phyloP scores from a whole-genome alignment of 2,329 filamentous ascomycete genomes.

The Lecanicillium sp. region DNA sequence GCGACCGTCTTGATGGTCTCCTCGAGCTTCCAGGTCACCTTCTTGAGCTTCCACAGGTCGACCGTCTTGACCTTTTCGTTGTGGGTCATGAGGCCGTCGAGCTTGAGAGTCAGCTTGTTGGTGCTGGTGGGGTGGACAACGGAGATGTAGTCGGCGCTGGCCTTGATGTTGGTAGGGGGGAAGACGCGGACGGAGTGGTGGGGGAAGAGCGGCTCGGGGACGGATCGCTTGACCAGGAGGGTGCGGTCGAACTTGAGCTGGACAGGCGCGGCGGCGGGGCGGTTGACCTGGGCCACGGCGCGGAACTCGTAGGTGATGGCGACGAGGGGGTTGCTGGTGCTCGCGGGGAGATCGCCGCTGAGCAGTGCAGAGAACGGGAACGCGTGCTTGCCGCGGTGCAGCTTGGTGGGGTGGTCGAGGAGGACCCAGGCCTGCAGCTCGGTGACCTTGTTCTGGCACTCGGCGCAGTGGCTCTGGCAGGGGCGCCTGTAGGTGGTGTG shows the following conservation, averaged over 20 bases:
- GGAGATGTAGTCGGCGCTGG: constrained; percentile 72
- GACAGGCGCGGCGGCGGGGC: constrained; percentile 24
- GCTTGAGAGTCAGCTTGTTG: constrained; percentile 71
- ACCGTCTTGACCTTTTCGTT: constrained; percentile 66
- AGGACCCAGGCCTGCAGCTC: constrained; percentile 78
- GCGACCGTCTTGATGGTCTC: constrained; percentile 77
- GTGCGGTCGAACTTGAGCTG: constrained; percentile 58
- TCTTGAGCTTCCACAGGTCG: constrained; percentile 79
- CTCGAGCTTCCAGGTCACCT: constrained; percentile 88
- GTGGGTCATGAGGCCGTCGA: constrained; percentile 75
- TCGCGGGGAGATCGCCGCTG: constrained; percentile 77
- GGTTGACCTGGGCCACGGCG: constrained; percentile 57
- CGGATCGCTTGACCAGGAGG: constrained; percentile 71
- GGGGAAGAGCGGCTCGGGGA: constrained; percentile 66
- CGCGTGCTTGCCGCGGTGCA: constrained; percentile 56
- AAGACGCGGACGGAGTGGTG: constrained; percentile 92
- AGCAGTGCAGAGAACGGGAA: constrained; percentile 89
- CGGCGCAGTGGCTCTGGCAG: constrained; percentile 69
- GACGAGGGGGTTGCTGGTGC: constrained; percentile 66
- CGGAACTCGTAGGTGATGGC: constrained; percentile 73
- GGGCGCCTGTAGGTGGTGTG: constrained; percentile 75
- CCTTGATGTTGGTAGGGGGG: constrained; percentile 89
- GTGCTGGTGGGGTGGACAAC: constrained; percentile 81
- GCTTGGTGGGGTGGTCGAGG: constrained; percentile 48
- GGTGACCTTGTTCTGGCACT: constrained; percentile 66